Percentiles rank a stretch among this genome's conserved stretches.
These are phyloP conservation scores for Porcisia deanei DNA, from an alignment of 208 protist species.

Conservation along the genomic window DNA sequence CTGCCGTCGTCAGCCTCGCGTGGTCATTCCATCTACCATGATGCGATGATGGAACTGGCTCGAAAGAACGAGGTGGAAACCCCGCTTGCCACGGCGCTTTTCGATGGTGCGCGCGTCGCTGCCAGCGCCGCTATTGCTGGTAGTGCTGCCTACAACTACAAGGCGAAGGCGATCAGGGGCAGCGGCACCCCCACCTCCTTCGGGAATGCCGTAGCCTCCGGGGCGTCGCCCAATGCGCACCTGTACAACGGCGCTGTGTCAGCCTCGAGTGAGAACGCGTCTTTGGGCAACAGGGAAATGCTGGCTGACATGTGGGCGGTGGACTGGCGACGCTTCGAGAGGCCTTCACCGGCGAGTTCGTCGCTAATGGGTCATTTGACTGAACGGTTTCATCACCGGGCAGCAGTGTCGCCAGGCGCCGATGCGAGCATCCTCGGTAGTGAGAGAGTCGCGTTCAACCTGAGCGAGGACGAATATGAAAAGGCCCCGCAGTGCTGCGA, in stretches of 20 bases:
- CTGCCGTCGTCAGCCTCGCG: constrained; percentile 12
- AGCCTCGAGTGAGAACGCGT: not conserved
- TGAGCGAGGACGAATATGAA: not conserved
- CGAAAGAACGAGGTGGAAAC: constrained; percentile 21
- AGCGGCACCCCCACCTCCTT: not conserved
- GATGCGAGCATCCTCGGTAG: not conserved
- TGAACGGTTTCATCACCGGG: not conserved
- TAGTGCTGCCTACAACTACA: not conserved
- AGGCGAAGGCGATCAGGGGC: not conserved
- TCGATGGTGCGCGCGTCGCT: not conserved
- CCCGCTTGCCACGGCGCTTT: constrained; percentile 12
- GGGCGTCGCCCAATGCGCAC: not conserved
- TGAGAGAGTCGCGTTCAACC: not conserved
- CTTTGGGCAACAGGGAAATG: constrained; percentile 1
- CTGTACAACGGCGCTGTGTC: not conserved
- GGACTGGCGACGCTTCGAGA: constrained; percentile 17
- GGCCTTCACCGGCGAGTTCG: constrained; percentile 7
- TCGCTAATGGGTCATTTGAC: constrained; percentile 12
- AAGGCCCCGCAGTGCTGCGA: constrained; percentile 7
- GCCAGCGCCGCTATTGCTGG: not conserved
- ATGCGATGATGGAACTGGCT: constrained; percentile 22
- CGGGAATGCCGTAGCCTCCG: not conserved
- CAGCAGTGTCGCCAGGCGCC: not conserved
- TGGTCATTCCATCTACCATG: constrained; percentile 27
- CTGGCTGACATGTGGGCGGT: constrained; percentile 4